phyloP scores from a whole-genome alignment of 495 filamentous ascomycete species.

The Aspergillus olivimuriae region DNA sequence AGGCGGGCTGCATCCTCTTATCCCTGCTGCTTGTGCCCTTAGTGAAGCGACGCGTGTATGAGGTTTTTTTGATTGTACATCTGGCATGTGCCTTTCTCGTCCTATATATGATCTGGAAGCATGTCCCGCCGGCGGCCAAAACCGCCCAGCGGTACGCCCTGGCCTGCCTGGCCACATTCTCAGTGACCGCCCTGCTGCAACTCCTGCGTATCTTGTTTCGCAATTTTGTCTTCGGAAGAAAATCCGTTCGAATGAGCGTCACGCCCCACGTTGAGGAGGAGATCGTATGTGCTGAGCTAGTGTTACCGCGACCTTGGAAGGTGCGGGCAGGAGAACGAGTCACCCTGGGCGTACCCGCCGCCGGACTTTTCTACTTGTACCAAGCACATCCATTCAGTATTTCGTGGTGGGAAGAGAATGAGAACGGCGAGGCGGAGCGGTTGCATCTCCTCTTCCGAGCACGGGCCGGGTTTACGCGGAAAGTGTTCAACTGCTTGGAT shows the following conservation, averaged over 20 bases:
- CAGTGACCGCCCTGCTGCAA: slow-evolving; percentile 6
- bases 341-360: slow-evolving; percentile 18
- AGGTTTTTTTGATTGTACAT: slow-evolving; percentile 18
- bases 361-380: slow-evolving; percentile 21
- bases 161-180: slow-evolving; percentile 1
- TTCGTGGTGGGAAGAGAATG: slow-evolving; percentile 26
- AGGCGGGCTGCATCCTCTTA: slow-evolving; percentile 12
- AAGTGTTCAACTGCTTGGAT: slow-evolving; percentile 8
- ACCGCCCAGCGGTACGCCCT: slow-evolving; percentile 1
- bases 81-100: slow-evolving; percentile 10
- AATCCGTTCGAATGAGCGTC: slow-evolving; percentile 4
- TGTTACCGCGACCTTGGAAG: slow-evolving; percentile 20
- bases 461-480: slow-evolving; percentile 24
- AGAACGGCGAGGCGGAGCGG: slow-evolving; percentile 10
- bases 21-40: slow-evolving; percentile 13
- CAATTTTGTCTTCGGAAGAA: slow-evolving; percentile 11
- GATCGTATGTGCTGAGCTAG: slow-evolving; percentile 10
- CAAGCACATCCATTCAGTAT: slow-evolving; percentile 28
- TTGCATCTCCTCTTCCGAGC: slow-evolving; percentile 24
- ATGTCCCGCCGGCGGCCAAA: slow-evolving; percentile 1
- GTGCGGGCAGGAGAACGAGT: slow-evolving; percentile 23
- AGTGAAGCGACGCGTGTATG: slow-evolving; percentile 14
- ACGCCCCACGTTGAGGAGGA: slow-evolving; percentile 1
- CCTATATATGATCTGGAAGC: slow-evolving; percentile 7
- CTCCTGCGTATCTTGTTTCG: slow-evolving; percentile 8